Evolutionary conservation across 495 filamentous ascomycete species (phyloP), one percentile per base, ranked within the genome.

Genomic region (Filosporella fistucella): DNA sequence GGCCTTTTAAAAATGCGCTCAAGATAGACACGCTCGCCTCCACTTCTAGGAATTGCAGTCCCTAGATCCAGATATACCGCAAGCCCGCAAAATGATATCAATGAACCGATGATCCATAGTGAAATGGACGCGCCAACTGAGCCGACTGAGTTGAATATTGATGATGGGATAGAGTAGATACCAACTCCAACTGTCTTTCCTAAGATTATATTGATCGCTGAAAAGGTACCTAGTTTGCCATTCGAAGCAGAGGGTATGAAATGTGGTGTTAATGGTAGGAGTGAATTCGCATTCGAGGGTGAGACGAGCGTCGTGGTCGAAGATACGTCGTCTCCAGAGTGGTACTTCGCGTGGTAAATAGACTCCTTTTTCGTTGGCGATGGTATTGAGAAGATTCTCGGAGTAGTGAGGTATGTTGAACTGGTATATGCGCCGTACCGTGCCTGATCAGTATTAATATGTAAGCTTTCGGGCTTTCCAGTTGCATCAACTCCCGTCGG

Each of bases 1-100:
- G 82, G 81, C 37, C 74, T 76, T n/a, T 67, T 67, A 62, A 73
- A 82, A 28, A 84, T 71, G 24, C 74, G 75, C 61, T 86, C 80
- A 36, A 85, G 75, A 54, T 84, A 84, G 54, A 81, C 69, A 45
- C 73, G 73, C 54, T 77, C 74, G 17, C 74, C 74, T 18, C 74
- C 72, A 23, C 62, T 69, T 18, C 60, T 49, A 12, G 72, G 72
- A 24, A 75, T 76, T 10, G 72, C 76, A 17, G 74, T 75, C 26
- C 78, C 78, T 57, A 75, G 69, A 63, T 79, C 71, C 28, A 78
- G 54, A 37, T 73, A 80, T 11, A 79, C 75, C 12, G 74, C 72
- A 7, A 76, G 45, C 2, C 67, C 61, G 13, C 62, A 64, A 29
- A 62, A 66, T 1, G 65, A 63, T 29, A 69, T 65, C 14, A 67